Evolutionary conservation across 176 grass and related monocot genomes (phyloP).

Genomic region (Phragmites australis): DNA sequence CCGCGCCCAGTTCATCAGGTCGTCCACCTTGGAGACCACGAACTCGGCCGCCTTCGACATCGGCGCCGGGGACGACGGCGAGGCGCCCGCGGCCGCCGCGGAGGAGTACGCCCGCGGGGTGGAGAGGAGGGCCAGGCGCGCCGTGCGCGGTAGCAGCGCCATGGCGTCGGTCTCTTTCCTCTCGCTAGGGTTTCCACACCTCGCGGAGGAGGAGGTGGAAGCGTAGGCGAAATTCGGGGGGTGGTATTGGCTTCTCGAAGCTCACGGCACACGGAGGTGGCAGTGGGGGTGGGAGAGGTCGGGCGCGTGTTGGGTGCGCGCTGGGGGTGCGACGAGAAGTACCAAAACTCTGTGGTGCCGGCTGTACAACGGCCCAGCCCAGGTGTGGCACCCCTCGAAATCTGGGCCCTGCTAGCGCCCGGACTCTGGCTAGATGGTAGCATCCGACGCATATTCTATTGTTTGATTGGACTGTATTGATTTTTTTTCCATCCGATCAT

Average conservation of each 20-base stretch:
- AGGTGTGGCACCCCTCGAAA: too few species aligned
- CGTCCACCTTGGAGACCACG: conserved; percentile 93
- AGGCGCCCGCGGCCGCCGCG: conserved; percentile 38
- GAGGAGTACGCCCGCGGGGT: conserved; percentile 57
- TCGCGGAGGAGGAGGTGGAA: conserved; percentile 42
- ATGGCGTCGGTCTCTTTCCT: conserved; percentile 34
- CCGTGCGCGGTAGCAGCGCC: conserved; percentile 85
- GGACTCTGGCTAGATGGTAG: too few species aligned
- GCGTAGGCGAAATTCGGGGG: conserved; percentile 28
- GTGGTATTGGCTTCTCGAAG: conserved; percentile 35
- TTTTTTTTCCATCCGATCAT: too few species aligned
- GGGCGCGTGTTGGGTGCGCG: conserved; percentile 18
- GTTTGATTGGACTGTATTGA: too few species aligned
- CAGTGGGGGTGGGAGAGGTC: not conserved
- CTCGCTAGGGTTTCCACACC: conserved; percentile 38
- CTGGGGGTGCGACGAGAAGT: not conserved
- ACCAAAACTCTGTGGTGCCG: not conserved
- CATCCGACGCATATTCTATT: too few species aligned
- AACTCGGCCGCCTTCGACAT: conserved; percentile 84
- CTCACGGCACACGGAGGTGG: not conserved
- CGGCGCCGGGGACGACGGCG: conserved; percentile 45
- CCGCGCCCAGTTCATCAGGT: conserved; percentile 92
- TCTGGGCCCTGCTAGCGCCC: too few species aligned
- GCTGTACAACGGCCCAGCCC: not conserved
- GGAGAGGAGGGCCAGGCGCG: conserved; percentile 70